These are phyloP conservation scores for Phaeosphaeria sp. DNA, from an alignment of 2,329 filamentous ascomycete species.

Conservation along the genomic window DNA sequence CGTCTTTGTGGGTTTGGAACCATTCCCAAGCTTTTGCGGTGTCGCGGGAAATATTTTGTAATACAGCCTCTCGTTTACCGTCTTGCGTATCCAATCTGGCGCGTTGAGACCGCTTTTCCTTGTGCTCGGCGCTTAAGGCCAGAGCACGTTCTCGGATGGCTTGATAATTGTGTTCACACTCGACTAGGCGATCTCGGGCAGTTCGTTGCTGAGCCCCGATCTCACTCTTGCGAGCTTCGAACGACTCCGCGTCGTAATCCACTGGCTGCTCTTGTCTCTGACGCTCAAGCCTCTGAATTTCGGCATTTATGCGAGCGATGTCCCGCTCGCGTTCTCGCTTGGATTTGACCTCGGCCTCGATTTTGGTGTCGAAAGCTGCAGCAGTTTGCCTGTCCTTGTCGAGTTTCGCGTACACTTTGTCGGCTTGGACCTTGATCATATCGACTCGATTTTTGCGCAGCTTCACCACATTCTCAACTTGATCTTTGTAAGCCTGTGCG, in stretches of 20 bases:
- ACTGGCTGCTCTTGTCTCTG: conserved; percentile 67
- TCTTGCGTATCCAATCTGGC: conserved; percentile 44
- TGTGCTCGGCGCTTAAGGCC: conserved; percentile 36
- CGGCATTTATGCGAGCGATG: conserved; percentile 46
- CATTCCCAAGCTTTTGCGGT: conserved; percentile 78
- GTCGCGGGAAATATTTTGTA: conserved; percentile 68
- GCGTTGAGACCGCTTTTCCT: conserved; percentile 19
- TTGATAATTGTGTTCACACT: conserved; percentile 51
- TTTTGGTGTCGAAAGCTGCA: conserved; percentile 53
- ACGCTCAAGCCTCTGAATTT: conserved; percentile 69
- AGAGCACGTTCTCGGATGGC: conserved; percentile 18
- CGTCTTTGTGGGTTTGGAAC: conserved; percentile 73
- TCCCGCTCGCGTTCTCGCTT: conserved; percentile 49
- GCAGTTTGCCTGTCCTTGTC: conserved; percentile 45
- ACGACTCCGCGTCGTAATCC: conserved; percentile 72
- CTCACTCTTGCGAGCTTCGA: conserved; percentile 75
- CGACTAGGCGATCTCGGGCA: conserved; percentile 52
- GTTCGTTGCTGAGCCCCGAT: conserved; percentile 58
- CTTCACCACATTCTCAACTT: conserved; percentile 63
- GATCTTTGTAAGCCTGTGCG: conserved; percentile 71
- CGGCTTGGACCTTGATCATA: conserved; percentile 60
- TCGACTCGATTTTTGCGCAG: conserved; percentile 63
- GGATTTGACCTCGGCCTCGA: conserved; percentile 50
- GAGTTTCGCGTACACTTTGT: conserved; percentile 48
- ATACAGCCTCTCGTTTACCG: conserved; percentile 59